Conservation (phyloP, 352 stramenopile genomes). For the Globisporangium okanoganense region DNA sequence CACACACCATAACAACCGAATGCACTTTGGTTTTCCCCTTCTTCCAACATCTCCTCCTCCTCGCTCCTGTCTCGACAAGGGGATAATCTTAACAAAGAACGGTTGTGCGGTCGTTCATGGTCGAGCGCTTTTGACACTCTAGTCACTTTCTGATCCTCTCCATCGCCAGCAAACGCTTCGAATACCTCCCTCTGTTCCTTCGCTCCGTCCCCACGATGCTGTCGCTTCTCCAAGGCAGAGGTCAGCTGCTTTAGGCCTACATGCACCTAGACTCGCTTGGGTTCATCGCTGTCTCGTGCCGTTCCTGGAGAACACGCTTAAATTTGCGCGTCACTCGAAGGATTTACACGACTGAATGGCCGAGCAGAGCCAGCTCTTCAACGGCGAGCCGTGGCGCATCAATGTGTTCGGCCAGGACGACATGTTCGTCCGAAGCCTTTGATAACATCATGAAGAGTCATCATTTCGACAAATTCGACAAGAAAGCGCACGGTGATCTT, state of each 20-base stretch:
- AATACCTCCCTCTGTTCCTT: no score
- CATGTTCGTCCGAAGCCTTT: slow-evolving; percentile 21
- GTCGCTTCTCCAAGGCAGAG: neutral
- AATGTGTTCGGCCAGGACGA: slow-evolving; percentile 8
- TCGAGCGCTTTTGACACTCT: no score
- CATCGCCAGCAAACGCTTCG: no score
- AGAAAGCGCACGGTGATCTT: slow-evolving; percentile 75
- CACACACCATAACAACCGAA: no score
- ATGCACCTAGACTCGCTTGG: neutral
- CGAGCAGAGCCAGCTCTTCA: slow-evolving; percentile 7
- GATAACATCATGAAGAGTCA: slow-evolving; percentile 52
- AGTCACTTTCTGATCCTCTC: no score
- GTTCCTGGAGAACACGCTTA: slow-evolving; percentile 20
- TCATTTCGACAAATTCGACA: slow-evolving; percentile 69
- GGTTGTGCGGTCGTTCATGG: no score
- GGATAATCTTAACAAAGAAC: no score
- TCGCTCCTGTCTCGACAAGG: no score
- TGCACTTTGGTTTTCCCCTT: no score
- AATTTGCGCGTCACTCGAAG: slow-evolving; percentile 5
- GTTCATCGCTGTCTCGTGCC: slow-evolving; percentile 4
- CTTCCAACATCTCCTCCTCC: no score
- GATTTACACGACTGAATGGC: slow-evolving; percentile 22
- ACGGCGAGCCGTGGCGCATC: slow-evolving; percentile 17
- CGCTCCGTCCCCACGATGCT: neutral
- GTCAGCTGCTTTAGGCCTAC: neutral